Percentiles rank a stretch among this genome's conserved stretches.
phyloP scores from a whole-genome alignment of 1,139 yeast species.

The Yamadazyma taylorii region DNA sequence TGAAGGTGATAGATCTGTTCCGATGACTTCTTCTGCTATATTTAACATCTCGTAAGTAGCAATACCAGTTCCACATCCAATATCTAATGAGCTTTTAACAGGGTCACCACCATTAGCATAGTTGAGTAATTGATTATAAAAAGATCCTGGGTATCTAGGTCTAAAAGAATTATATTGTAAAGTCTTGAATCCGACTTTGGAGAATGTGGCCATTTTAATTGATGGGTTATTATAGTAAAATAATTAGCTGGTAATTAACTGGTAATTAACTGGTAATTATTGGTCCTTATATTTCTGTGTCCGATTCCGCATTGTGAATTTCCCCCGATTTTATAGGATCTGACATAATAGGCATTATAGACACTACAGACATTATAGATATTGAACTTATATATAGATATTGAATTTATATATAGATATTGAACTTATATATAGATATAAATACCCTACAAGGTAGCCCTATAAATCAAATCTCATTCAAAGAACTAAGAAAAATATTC shows the following conservation, averaged over 20 bases:
- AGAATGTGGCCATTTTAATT: constrained; percentile 75
- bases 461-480: not conserved
- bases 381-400: too few relatives aligned
- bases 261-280: too few relatives aligned
- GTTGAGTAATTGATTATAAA: constrained; percentile 44
- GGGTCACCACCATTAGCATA: constrained; percentile 19
- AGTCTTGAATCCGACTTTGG: constrained; percentile 59
- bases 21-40: constrained; percentile 28
- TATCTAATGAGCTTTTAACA: constrained; percentile 26
- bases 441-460: too few relatives aligned
- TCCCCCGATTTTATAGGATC: too few relatives aligned
- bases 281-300: too few relatives aligned
- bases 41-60: constrained; percentile 37
- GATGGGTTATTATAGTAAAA: too few relatives aligned
- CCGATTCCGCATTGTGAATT: too few relatives aligned
- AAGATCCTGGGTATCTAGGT: constrained; percentile 61
- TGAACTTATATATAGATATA: too few relatives aligned
- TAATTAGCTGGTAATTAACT: too few relatives aligned
- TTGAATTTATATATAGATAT: too few relatives aligned
- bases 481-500: not conserved
- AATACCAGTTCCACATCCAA: constrained; percentile 42
- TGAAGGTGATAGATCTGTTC: constrained; percentile 31
- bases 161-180: constrained; percentile 59
- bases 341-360: too few relatives aligned
- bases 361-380: too few relatives aligned